phyloP scores from a whole-genome alignment of 805 yeast species.

The Candida rishiriensis region DNA sequence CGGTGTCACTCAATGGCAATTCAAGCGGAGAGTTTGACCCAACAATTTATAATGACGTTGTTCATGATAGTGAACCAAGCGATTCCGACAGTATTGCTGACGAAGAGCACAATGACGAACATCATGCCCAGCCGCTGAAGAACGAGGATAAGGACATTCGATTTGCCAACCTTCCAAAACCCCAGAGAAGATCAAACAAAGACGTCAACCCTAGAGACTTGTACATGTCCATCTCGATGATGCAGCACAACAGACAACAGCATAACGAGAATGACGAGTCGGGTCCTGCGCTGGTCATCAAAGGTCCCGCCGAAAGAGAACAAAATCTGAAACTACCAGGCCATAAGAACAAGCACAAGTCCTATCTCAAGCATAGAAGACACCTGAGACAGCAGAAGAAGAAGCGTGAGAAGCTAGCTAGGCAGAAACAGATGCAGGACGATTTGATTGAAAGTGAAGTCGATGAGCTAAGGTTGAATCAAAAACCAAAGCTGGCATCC shows the following conservation, averaged over 20 bases:
- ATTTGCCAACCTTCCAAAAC: conserved; percentile 58
- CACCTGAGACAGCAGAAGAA: conserved; percentile 13
- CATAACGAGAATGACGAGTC: conserved; percentile 41
- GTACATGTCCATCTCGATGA: conserved; percentile 76
- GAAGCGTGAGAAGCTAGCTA: conserved; percentile 10
- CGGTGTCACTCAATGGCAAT: background rate
- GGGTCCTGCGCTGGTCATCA: conserved; percentile 75
- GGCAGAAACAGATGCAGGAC: conserved; percentile 6
- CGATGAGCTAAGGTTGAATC: background rate
- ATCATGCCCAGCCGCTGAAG: background rate
- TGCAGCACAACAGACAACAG: conserved; percentile 48
- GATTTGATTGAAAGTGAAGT: conserved; percentile 4
- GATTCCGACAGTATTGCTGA: conserved; percentile 27
- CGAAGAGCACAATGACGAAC: background rate
- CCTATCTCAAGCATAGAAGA: conserved; percentile 19
- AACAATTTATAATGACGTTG: conserved; percentile 13
- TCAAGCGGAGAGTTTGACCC: conserved; percentile 4
- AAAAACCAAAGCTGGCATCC: background rate
- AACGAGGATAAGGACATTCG: conserved; percentile 36
- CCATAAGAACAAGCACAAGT: conserved; percentile 14
- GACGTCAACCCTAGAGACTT: conserved; percentile 78
- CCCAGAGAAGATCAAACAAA: conserved; percentile 35
- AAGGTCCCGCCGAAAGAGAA: conserved; percentile 73
- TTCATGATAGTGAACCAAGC: conserved; percentile 41
- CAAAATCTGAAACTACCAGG: conserved; percentile 33